Base-by-base conservation (phyloP, 2,329 filamentous ascomycete genomes). In the Diaporthe capsici region DNA sequence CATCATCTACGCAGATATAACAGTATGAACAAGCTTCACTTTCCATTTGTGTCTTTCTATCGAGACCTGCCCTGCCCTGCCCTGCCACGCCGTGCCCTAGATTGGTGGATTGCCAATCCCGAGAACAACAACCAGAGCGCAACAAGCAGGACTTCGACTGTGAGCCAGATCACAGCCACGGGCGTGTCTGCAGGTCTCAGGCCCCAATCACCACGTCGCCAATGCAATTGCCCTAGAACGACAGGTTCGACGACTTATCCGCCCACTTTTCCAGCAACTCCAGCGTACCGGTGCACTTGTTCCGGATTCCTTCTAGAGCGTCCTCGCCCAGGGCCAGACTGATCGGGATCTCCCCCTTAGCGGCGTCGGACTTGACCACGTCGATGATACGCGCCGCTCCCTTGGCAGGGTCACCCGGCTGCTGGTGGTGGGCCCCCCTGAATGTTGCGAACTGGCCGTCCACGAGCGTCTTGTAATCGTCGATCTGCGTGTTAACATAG, bases 361-460 rank as follows among this genome's bases (percentile, higher is more conserved):
- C 53, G 13, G 2, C 12, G 13, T 55, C 12, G 53, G 25, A 55
- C 13, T 28, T 55, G 6, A 55, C 44, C 20, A 90, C 83, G 77
- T 93, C 90, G 7, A 92, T 85, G 39, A 91, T 83, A 1, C 89
- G 85, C 74, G 82, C 84, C 10, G 84, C 83, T 0, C 88, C 91
- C 83, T 91, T 91, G 25, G 81, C 82, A 4, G 90, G 85, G 79
- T 92, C 90, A 0, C 91, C 91, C 0, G 84, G 86, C 82, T 92
- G 90, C 0, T 87, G 86, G 22, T 87, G 84, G 76, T 91, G 82
- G 15, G 82, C 81, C 3, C 60, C 57, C 4, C 81, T 80, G 44
- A 90, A 76, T 3, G 73, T 77, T 55, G 78, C 79, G 72, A 77
- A 75, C 75, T 83, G 82, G 75, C 82, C 81, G 6, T 31, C 25